Evolutionary conservation across 495 filamentous ascomycete genomes (phyloP).

Genomic region (Ascobolus immersus): DNA sequence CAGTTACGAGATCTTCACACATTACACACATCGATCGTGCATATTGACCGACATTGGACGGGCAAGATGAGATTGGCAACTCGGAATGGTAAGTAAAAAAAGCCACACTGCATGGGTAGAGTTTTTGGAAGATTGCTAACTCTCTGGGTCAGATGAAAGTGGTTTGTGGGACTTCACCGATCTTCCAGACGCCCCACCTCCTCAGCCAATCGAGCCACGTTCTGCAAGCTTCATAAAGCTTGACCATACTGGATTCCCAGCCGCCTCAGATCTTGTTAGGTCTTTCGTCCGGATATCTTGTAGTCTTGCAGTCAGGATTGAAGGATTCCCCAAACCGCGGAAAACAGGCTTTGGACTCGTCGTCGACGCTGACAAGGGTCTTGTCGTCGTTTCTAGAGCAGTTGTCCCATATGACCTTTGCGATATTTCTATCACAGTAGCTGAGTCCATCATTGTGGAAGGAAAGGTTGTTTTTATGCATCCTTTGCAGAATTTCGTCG

Average conservation of each 20-base stretch:
- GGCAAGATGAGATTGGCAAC: conserved; percentile 80
- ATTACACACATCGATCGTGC: conserved; percentile 69
- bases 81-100: conserved; percentile 30
- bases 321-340: conserved; percentile 75
- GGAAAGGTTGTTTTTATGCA: conserved; percentile 93
- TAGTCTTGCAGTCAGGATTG: conserved; percentile 79
- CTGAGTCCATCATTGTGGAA: conserved; percentile 79
- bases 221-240: conserved; percentile 76
- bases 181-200: conserved; percentile 52
- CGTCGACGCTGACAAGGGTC: conserved; percentile 80
- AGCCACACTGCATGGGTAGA: neutral
- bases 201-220: conserved; percentile 38
- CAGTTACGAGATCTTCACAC: conserved; percentile 90
- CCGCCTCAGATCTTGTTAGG: conserved; percentile 70
- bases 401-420: conserved; percentile 90
- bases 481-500: conserved; percentile 89
- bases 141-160: conserved; percentile 29
- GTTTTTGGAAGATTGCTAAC: conserved; percentile 1
- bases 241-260: conserved; percentile 67
- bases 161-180: conserved; percentile 90
- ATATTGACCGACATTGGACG: conserved; percentile 86
- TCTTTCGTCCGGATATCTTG: conserved; percentile 87
- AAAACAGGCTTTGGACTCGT: conserved; percentile 92
- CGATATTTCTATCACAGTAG: conserved; percentile 83
- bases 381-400: conserved; percentile 78